Conservation (phyloP, 1,284 basidiomycete genomes). For the Malassezia caprae region DNA sequence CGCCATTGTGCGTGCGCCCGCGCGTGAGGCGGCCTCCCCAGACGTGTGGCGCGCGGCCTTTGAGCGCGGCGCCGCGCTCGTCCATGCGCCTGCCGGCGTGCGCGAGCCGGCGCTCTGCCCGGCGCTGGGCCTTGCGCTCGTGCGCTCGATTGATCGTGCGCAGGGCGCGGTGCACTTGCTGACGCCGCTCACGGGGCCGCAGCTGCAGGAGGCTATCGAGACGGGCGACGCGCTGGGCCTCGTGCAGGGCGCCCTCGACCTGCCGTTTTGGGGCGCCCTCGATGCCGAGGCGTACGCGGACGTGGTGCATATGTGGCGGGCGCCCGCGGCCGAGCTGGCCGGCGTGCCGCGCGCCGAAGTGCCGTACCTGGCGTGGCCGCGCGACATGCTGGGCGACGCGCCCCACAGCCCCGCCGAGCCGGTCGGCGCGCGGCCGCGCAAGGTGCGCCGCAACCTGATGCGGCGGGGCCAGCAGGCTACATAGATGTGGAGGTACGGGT, state of each 20-base stretch:
- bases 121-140: conserved; percentile 30
- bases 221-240: conserved; percentile 47
- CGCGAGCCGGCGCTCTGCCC: neutral
- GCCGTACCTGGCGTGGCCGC: conserved; percentile 71
- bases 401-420: neutral
- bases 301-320: conserved; percentile 20
- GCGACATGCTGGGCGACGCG: conserved; percentile 28
- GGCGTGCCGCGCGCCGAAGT: conserved; percentile 58
- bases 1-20: conserved; percentile 46
- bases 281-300: conserved; percentile 55
- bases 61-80: conserved; percentile 1
- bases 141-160: conserved; percentile 32
- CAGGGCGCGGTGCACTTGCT: conserved; percentile 27
- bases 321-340: conserved; percentile 49
- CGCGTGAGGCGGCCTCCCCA: neutral
- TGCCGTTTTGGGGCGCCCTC: conserved; percentile 76
- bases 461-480: conserved; percentile 46
- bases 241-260: conserved; percentile 74
- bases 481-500: neutral
- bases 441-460: conserved; percentile 79
- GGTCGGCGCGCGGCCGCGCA: conserved; percentile 60
- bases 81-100: neutral
- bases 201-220: conserved; percentile 56
- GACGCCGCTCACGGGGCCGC: conserved; percentile 53
- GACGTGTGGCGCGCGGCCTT: conserved; percentile 23